A percentile compares a stretch with the other conserved stretches of the same genome.
Conservation (phyloP, 768 basidiomycete species). For the Lactarius hatsudake region DNA sequence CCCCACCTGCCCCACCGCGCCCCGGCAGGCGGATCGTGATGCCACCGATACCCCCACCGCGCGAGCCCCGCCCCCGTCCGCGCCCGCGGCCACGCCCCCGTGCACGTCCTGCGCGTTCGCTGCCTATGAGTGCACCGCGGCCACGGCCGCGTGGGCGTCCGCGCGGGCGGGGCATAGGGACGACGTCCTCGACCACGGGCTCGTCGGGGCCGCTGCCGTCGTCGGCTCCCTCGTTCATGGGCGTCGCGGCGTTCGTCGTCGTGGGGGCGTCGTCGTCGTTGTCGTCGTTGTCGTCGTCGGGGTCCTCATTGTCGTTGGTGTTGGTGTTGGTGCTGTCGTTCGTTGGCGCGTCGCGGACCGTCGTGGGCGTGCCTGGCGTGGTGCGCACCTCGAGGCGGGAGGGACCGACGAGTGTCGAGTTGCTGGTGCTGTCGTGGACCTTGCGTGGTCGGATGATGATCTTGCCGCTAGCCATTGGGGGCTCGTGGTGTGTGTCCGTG, state of each 20-base stretch:
- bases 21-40: slow-evolving; percentile 32
- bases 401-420: not conserved
- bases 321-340: not conserved
- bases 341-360: slow-evolving; percentile 8
- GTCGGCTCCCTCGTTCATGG: slow-evolving; percentile 13
- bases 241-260: slow-evolving; percentile 17
- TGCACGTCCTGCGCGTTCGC: slow-evolving; percentile 31
- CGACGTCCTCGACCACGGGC: slow-evolving; percentile 3
- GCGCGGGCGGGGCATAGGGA: slow-evolving; percentile 24
- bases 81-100: slow-evolving; percentile 35
- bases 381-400: slow-evolving; percentile 19
- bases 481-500: not conserved
- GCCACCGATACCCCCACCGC: slow-evolving; percentile 10
- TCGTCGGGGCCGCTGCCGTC: slow-evolving; percentile 14
- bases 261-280: slow-evolving; percentile 12
- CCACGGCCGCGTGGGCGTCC: slow-evolving; percentile 33
- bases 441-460: slow-evolving; percentile 27
- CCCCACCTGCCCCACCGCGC: slow-evolving; percentile 33
- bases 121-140: slow-evolving; percentile 28
- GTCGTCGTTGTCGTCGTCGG: slow-evolving; percentile 23
- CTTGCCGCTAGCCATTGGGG: slow-evolving; percentile 25
- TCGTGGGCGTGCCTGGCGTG: not conserved
- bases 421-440: slow-evolving; percentile 18
- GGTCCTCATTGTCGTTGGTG: slow-evolving; percentile 3
- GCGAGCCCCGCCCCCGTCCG: slow-evolving; percentile 31